A percentile compares a stretch with the other conserved stretches of the same genome.
These are phyloP conservation scores for Metschnikowia hibisci DNA, from an alignment of 805 yeast genomes.

Conservation along the genomic window DNA sequence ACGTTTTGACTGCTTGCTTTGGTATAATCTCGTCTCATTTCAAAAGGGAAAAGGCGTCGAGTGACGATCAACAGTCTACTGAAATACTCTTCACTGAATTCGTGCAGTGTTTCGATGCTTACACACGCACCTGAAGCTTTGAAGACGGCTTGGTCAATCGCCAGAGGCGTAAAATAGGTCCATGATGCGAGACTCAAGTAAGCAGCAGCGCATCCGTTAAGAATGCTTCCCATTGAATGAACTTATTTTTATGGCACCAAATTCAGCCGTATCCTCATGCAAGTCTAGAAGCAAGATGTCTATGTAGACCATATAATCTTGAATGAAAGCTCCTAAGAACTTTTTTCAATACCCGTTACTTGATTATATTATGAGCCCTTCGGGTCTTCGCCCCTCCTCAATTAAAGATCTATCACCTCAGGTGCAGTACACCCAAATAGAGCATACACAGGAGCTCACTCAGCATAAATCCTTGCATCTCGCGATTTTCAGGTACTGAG, in stretches of 20 bases:
- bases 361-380: background rate
- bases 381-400: background rate
- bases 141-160: background rate
- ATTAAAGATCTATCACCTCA: too few species aligned
- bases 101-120: constrained; percentile 5
- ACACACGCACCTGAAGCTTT: constrained; percentile 5
- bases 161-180: too few species aligned
- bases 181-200: too few species aligned
- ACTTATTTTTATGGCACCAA: too few species aligned
- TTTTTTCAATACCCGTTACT: too few species aligned
- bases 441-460: background rate
- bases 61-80: constrained; percentile 11
- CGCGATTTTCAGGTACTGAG: background rate
- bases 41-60: background rate
- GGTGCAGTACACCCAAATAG: too few species aligned
- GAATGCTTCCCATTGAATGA: too few species aligned
- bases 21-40: constrained; percentile 9
- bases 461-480: constrained; percentile 1
- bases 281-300: too few species aligned
- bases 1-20: constrained; percentile 6
- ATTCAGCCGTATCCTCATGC: too few species aligned
- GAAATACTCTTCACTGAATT: constrained; percentile 5
- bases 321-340: too few species aligned
- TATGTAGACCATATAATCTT: too few species aligned
- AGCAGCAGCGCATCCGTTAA: too few species aligned